A percentile compares a stretch with the other conserved stretches of the same genome.
These are phyloP conservation scores for Abrus precatorius DNA, from an alignment of 306 rosid genomes.

Conservation along the genomic window DNA sequence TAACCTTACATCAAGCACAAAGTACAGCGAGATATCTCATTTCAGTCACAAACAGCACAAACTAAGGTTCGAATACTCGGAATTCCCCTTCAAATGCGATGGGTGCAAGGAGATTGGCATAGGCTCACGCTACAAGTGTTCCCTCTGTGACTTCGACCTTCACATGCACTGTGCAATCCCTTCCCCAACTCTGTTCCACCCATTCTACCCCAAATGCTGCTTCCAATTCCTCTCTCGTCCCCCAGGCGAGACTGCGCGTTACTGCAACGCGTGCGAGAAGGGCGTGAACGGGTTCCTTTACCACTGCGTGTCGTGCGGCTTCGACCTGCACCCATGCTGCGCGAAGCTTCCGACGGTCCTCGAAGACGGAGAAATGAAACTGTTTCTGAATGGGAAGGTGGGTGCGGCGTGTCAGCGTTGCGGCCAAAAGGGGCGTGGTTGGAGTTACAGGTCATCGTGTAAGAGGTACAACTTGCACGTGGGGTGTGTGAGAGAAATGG, in stretches of 20 bases:
- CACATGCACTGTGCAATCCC: constrained; percentile 89
- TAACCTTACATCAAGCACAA: constrained; percentile 20
- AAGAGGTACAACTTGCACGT: constrained; percentile 88
- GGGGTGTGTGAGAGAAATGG: constrained; percentile 92
- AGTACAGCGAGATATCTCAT: constrained; percentile 80
- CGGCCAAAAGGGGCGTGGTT: constrained; percentile 84
- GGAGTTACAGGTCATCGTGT: constrained; percentile 87
- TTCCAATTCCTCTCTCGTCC: constrained; percentile 78
- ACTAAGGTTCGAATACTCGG: constrained; percentile 77
- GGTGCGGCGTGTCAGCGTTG: constrained; percentile 77
- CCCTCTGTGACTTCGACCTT: constrained; percentile 82
- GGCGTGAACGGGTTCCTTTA: constrained; percentile 72
- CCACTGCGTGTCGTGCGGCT: constrained; percentile 79
- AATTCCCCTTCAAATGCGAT: constrained; percentile 89
- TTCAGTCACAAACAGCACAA: constrained; percentile 84
- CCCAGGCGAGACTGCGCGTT: constrained; percentile 70
- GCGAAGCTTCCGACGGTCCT: constrained; percentile 88
- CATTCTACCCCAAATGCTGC: constrained; percentile 85
- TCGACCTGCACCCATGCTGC: constrained; percentile 95
- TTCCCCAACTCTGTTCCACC: constrained; percentile 69
- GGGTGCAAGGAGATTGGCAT: constrained; percentile 96
- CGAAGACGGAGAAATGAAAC: constrained; percentile 67
- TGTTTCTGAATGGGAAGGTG: constrained; percentile 70
- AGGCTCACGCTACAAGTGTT: constrained; percentile 83
- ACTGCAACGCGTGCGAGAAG: constrained; percentile 90